Evolutionary conservation across 108 stramenopile genomes (phyloP).

Genomic region (Nitzschia putrida): DNA sequence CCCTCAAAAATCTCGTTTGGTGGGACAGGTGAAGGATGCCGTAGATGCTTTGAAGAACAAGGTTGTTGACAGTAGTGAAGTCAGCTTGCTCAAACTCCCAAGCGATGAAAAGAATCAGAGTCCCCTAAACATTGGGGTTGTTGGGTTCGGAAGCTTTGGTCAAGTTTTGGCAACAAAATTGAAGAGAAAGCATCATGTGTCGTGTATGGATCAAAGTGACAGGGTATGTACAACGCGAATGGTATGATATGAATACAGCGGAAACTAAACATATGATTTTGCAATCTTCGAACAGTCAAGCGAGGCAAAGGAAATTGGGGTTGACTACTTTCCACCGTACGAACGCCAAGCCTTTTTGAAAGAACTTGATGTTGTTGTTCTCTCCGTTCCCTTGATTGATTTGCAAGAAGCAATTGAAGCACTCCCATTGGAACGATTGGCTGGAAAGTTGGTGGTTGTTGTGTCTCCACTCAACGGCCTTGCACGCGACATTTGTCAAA

Average conservation of each 20-base stretch:
- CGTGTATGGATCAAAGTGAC: slow-evolving; percentile 71
- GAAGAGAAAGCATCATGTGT: slow-evolving; percentile 58
- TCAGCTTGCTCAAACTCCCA: slow-evolving; percentile 40
- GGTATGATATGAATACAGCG: neutral
- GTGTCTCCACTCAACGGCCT: slow-evolving; percentile 70
- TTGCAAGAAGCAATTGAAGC: slow-evolving; percentile 70
- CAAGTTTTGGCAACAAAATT: slow-evolving; percentile 83
- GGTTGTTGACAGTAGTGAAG: slow-evolving; percentile 38
- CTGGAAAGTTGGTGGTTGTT: slow-evolving; percentile 80
- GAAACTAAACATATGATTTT: neutral
- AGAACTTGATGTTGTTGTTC: slow-evolving; percentile 75
- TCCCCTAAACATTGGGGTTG: slow-evolving; percentile 89
- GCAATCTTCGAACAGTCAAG: slow-evolving; percentile 43
- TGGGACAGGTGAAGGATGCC: slow-evolving; percentile 75
- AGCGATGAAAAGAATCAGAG: slow-evolving; percentile 55
- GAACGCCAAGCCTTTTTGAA: slow-evolving; percentile 66
- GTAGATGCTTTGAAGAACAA: slow-evolving; percentile 70
- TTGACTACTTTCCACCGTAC: slow-evolving; percentile 73
- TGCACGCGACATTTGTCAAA: slow-evolving; percentile 69
- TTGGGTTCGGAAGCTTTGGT: slow-evolving; percentile 94
- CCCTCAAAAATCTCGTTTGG: slow-evolving; percentile 79
- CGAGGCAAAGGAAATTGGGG: slow-evolving; percentile 67
- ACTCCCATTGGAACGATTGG: slow-evolving; percentile 55
- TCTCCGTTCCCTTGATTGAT: slow-evolving; percentile 78
- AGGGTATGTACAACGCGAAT: slow-evolving; percentile 28